A percentile compares a stretch with the other conserved stretches of the same genome.
These are phyloP conservation scores for Phytophthora idaei DNA, from an alignment of 352 stramenopile genomes.

Conservation along the genomic window DNA sequence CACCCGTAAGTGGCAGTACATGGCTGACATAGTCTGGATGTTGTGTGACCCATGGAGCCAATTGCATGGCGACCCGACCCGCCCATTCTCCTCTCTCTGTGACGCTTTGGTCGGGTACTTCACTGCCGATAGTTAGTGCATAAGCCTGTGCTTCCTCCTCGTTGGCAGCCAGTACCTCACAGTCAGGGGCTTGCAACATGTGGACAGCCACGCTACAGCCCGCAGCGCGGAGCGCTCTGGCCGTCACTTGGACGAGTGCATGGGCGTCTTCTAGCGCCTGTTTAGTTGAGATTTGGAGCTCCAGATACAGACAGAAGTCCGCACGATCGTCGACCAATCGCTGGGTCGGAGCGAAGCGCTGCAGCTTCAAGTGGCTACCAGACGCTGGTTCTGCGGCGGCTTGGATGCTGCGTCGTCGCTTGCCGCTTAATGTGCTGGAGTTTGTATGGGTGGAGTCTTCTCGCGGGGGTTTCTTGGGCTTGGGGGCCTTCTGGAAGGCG, in stretches of 20 bases:
- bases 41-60: conserved; percentile 53
- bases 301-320: conserved; percentile 50
- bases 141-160: conserved; percentile 50
- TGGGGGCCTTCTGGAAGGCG: conserved; percentile 21
- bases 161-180: conserved; percentile 26
- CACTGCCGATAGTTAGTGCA: conserved; percentile 47
- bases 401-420: conserved; percentile 11
- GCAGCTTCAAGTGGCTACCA: conserved; percentile 37
- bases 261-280: conserved; percentile 38
- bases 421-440: conserved; percentile 4
- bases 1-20: conserved; percentile 50
- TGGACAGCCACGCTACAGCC: conserved; percentile 55
- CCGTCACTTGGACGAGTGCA: conserved; percentile 41
- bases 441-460: background rate
- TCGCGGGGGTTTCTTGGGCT: conserved; percentile 15
- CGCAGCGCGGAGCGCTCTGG: conserved; percentile 40
- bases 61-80: conserved; percentile 19
- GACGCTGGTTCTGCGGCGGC: conserved; percentile 3
- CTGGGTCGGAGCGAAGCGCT: conserved; percentile 37
- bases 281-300: conserved; percentile 11
- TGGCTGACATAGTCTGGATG: conserved; percentile 50
- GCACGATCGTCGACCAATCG: conserved; percentile 37
- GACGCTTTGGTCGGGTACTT: conserved; percentile 25
- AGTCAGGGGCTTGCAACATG: conserved; percentile 37
- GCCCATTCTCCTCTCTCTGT: conserved; percentile 19